Base-by-base conservation (phyloP, 164 flowering plant genomes). In the Vitis cinerea region DNA sequence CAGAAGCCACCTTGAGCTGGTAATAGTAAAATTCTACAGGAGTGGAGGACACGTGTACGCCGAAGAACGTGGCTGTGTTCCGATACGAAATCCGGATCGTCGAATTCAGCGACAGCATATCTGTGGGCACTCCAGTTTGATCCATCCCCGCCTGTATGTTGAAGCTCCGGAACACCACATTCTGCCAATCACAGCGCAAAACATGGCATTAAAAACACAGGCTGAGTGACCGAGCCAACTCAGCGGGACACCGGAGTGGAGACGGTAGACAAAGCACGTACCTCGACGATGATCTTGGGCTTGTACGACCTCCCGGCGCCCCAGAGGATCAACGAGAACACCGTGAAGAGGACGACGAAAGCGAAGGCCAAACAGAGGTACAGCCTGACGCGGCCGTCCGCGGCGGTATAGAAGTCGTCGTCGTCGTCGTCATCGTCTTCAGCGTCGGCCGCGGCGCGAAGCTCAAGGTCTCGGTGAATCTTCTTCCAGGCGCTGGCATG, bases 281-380 rank as follows among this genome's bases (percentile, higher is more conserved):
- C 99, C 98, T 91, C 74, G 51, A 96, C 83, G 51, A 62, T 1
- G 80, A 93, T 75, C 58, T 68, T 59, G 13, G 98, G 98, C 59
- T 70, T 59, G 81, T 84, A 87, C 14, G 85, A 53, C 68, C 76
- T 78, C 72, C 97, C 88, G 3, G 93, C 87, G 9, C 87, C 99
- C 97, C 97, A 96, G 49, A 96, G 72, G 64, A 91, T 96, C 74
- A 96, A 66, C 8, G 89, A 88, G 73, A 96, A 91, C 17, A 77
- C 17, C 10, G 86, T 44, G 50, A 92, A 92, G 63, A 92, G 75
- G 17, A 84, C 70, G 3, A 77, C 48, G 64, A 93, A 90, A 10
- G 80, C 83, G 57, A 88, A 71, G 48, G 83, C 23, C 49, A 90
- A 82, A 62, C 89, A 83, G 3, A 80, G 14, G 63, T 64, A 78